Conservation (phyloP, 306 rosid species). For the Cucurbita ficifolia region DNA sequence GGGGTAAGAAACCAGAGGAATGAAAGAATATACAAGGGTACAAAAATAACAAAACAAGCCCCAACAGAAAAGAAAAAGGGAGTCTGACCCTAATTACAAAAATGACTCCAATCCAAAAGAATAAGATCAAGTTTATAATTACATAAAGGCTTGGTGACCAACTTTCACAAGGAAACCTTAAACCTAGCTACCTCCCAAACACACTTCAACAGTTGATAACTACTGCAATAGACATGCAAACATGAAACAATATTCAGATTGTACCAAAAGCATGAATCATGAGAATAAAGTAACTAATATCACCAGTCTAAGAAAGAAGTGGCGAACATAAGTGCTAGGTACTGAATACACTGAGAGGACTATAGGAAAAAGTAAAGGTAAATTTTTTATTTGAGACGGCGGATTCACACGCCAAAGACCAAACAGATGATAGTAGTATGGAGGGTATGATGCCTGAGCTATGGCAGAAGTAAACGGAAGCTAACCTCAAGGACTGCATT, state of each 20-base stretch:
- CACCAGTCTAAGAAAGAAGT: background rate
- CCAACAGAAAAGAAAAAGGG: background rate
- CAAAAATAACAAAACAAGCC: too few species aligned
- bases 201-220: background rate
- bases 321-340: background rate
- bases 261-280: background rate
- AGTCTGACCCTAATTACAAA: background rate
- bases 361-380: background rate
- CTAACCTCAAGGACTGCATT: slow-evolving; percentile 93
- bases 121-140: background rate
- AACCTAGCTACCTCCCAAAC: background rate
- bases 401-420: background rate
- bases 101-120: background rate
- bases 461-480: slow-evolving; percentile 5
- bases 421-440: background rate
- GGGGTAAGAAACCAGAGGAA: background rate
- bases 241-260: background rate
- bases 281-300: background rate
- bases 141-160: too few species aligned
- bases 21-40: too few species aligned
- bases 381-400: background rate
- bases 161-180: background rate
- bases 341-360: background rate
- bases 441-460: background rate
- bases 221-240: background rate